phyloP scores from a whole-genome alignment of 495 filamentous ascomycete genomes.

The Hyaloscypha bicolor region DNA sequence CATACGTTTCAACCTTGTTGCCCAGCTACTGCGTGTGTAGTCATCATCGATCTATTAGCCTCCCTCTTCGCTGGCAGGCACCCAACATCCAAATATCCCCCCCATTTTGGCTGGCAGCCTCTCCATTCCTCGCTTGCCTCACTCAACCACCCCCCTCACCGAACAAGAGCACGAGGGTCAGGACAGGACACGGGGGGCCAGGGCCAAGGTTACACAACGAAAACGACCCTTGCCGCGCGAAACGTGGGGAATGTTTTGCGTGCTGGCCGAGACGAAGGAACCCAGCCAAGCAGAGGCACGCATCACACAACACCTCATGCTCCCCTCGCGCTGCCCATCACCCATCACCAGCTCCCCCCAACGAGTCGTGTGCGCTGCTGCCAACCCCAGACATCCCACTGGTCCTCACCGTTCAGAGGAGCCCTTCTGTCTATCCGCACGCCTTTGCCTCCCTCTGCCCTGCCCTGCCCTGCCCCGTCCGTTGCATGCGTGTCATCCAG shows the following conservation, averaged over 20 bases:
- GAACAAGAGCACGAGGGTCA: neutral
- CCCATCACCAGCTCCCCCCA: no score
- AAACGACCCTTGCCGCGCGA: slow-evolving; percentile 11
- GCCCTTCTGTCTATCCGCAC: neutral
- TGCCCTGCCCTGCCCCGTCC: neutral
- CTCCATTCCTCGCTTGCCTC: neutral
- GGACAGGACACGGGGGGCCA: neutral
- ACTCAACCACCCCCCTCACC: neutral
- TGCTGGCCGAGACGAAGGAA: neutral
- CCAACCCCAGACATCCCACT: neutral
- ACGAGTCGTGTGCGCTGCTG: slow-evolving; percentile 10
- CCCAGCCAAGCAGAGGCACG: neutral
- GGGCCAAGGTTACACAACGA: neutral
- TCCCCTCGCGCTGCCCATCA: neutral
- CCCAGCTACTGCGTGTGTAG: neutral
- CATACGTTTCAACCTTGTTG: neutral
- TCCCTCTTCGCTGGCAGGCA: neutral
- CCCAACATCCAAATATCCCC: neutral
- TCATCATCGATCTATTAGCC: neutral
- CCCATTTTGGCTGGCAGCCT: neutral
- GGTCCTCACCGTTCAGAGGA: neutral
- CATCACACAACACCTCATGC: neutral
- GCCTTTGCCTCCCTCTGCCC: neutral
- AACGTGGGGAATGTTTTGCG: slow-evolving; percentile 20
- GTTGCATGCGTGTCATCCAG: neutral